Conservation (phyloP, 371 early-diverging fungal species). For the Chytridium lagenaria region DNA sequence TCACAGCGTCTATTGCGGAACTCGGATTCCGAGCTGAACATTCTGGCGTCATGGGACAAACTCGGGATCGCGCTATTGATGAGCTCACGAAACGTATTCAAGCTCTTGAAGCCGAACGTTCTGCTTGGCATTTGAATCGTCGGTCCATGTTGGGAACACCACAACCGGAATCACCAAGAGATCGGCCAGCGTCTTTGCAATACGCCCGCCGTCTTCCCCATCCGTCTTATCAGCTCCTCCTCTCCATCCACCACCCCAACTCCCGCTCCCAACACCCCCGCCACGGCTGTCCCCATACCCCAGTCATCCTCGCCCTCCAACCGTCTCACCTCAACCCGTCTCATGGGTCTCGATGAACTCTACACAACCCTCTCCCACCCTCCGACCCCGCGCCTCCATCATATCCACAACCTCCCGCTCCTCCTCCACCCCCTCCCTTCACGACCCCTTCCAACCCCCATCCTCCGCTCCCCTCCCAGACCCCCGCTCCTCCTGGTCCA, state of each 20-base stretch:
- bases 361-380: too few relatives aligned
- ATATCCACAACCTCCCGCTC: too few relatives aligned
- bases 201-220: too few relatives aligned
- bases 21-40: conserved; percentile 20
- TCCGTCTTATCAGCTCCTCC: too few relatives aligned
- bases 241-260: too few relatives aligned
- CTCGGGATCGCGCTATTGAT: conserved; percentile 20
- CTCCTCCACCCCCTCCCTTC: too few relatives aligned
- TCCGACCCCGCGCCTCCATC: too few relatives aligned
- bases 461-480: not conserved
- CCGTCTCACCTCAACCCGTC: too few relatives aligned
- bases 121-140: not conserved
- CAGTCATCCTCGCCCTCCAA: too few relatives aligned
- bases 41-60: conserved; percentile 5
- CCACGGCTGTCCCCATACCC: too few relatives aligned
- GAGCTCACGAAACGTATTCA: conserved; percentile 23
- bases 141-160: not conserved
- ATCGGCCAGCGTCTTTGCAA: not conserved
- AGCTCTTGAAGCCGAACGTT: conserved; percentile 17
- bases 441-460: not conserved
- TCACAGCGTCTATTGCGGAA: conserved; percentile 14
- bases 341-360: too few relatives aligned
- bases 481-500: not conserved
- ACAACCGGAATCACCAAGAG: not conserved
- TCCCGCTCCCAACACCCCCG: too few relatives aligned